Conservation (phyloP, 768 basidiomycete species). For the Pisolithus tinctorius region DNA sequence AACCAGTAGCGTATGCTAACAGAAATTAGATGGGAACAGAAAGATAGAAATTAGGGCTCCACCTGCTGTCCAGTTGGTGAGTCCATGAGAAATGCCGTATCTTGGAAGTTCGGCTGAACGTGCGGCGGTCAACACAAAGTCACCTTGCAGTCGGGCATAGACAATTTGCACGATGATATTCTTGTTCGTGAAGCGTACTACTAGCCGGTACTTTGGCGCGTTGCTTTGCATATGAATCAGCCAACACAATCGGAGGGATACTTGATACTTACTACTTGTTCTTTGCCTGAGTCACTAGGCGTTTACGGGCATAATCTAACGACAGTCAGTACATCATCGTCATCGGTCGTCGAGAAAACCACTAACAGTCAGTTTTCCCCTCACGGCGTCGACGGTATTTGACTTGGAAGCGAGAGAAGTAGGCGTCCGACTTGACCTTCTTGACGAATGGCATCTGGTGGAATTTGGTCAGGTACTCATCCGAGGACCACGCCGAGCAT, state of each 20-base stretch:
- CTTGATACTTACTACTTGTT: slow-evolving; percentile 81
- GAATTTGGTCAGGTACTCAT: slow-evolving; percentile 24
- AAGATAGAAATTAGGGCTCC: slow-evolving; percentile 11
- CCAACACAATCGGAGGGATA: neutral
- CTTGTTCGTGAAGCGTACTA: slow-evolving; percentile 98
- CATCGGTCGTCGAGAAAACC: neutral
- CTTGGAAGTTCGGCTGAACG: slow-evolving; percentile 86
- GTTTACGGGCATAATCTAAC: slow-evolving; percentile 94
- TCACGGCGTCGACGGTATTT: slow-evolving; percentile 97
- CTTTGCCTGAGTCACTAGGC: slow-evolving; percentile 96
- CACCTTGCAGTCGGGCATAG: slow-evolving; percentile 96
- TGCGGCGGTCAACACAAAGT: slow-evolving; percentile 86
- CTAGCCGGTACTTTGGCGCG: slow-evolving; percentile 95
- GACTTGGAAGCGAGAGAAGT: slow-evolving; percentile 98
- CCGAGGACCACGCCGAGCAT: slow-evolving; percentile 20
- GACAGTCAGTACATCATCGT: slow-evolving; percentile 5
- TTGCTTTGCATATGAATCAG: slow-evolving; percentile 45
- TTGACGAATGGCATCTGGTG: slow-evolving; percentile 93
- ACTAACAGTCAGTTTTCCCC: slow-evolving; percentile 95
- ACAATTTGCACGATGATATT: slow-evolving; percentile 92
- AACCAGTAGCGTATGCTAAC: slow-evolving; percentile 92
- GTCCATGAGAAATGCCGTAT: slow-evolving; percentile 96
- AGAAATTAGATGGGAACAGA: neutral
- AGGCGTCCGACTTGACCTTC: slow-evolving; percentile 91
- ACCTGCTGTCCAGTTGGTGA: slow-evolving; percentile 99